Percentiles rank a stretch among this genome's conserved stretches.
Conservation (phyloP, 1,284 basidiomycete genomes). For the Gymnopus androsaceus region DNA sequence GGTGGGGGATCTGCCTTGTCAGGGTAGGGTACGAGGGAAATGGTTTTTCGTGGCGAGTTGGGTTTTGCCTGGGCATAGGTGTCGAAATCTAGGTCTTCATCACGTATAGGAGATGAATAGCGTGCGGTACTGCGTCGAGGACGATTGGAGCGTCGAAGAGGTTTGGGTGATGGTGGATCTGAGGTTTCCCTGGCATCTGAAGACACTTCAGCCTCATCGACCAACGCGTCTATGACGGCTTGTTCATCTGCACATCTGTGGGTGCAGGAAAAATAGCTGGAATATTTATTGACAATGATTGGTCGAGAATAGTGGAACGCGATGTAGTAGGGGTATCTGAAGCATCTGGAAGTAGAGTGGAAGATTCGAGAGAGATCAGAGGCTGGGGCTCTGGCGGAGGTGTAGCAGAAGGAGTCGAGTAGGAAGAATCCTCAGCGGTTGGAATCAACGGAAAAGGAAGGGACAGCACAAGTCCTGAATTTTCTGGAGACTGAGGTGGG, state of each 20-base stretch:
- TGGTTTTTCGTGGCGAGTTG: constrained; percentile 14
- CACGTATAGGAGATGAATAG: constrained; percentile 17
- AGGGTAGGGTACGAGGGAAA: not conserved
- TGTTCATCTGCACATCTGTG: constrained; percentile 14
- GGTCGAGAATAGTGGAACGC: not conserved
- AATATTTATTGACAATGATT: too few relatives aligned
- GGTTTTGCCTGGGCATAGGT: constrained; percentile 16
- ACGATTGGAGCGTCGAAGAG: constrained; percentile 36
- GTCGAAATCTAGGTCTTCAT: not conserved
- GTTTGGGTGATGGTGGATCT: constrained; percentile 14
- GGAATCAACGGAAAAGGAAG: constrained; percentile 1
- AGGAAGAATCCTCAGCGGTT: not conserved
- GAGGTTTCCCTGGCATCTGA: constrained; percentile 1
- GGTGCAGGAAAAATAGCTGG: not conserved
- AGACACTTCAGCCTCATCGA: not conserved
- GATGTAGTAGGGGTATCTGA: not conserved
- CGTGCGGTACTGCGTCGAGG: constrained; percentile 36
- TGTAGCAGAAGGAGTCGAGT: not conserved
- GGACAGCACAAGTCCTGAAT: not conserved
- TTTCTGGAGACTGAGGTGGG: constrained; percentile 44
- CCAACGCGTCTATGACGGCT: constrained; percentile 17
- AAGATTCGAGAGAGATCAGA: too few relatives aligned
- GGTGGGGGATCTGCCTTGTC: not conserved
- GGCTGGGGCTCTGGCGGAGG: not conserved
- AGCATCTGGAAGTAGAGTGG: not conserved